phyloP scores from a whole-genome alignment of 2,329 filamentous ascomycete genomes.

The Cyphellophora europaea region DNA sequence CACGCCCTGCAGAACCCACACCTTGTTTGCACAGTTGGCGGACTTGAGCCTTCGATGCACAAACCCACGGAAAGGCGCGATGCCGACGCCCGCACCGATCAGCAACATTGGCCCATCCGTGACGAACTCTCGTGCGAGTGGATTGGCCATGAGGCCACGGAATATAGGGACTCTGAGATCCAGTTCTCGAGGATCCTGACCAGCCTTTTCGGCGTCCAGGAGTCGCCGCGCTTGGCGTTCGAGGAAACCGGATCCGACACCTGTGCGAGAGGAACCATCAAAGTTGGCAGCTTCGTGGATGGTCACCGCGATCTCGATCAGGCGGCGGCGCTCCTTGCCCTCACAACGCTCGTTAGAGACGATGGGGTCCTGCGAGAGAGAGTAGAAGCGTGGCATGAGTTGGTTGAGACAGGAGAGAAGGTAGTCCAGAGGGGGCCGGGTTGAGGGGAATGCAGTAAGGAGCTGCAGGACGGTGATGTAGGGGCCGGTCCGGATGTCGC shows the following conservation, averaged over 20 bases:
- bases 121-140: slow-evolving; percentile 81
- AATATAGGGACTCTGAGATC: slow-evolving; percentile 89
- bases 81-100: slow-evolving; percentile 91
- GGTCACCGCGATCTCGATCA: slow-evolving; percentile 94
- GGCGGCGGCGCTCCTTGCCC: slow-evolving; percentile 62
- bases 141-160: slow-evolving; percentile 95
- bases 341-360: slow-evolving; percentile 62
- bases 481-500: slow-evolving; percentile 83
- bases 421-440: slow-evolving; percentile 74
- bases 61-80: slow-evolving; percentile 95
- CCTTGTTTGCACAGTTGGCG: slow-evolving; percentile 94
- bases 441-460: slow-evolving; percentile 82
- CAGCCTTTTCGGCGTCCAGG: slow-evolving; percentile 56
- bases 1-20: slow-evolving; percentile 90
- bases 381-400: slow-evolving; percentile 97
- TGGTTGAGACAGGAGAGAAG: slow-evolving; percentile 73
- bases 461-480: slow-evolving; percentile 80
- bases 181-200: slow-evolving; percentile 39
- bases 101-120: slow-evolving; percentile 95
- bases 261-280: slow-evolving; percentile 62
- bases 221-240: slow-evolving; percentile 71
- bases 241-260: slow-evolving; percentile 87
- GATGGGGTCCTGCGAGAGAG: slow-evolving; percentile 89
- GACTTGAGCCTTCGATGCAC: slow-evolving; percentile 89
- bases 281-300: slow-evolving; percentile 82